phyloP scores from a whole-genome alignment of 495 filamentous ascomycete species.

The Daldinia childiae region DNA sequence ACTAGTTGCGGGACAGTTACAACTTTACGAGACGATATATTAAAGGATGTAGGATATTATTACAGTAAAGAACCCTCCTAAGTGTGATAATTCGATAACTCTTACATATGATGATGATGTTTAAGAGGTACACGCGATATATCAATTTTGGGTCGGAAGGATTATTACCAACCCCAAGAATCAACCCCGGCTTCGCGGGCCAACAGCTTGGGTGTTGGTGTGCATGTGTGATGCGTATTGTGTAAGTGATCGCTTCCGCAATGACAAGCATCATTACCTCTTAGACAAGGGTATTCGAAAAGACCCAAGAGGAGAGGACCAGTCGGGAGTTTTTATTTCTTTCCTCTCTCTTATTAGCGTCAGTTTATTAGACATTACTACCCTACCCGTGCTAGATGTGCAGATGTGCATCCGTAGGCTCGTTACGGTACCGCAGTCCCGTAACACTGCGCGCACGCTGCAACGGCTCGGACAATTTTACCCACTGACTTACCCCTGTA shows the following conservation, averaged over 20 bases:
- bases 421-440: conserved; percentile 37
- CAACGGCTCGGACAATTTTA: conserved; percentile 47
- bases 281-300: conserved; percentile 17
- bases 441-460: conserved; percentile 39
- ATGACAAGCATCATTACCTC: conserved; percentile 30
- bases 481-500: conserved; percentile 37
- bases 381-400: conserved; percentile 31
- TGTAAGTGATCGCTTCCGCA: conserved; percentile 36
- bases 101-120: neutral
- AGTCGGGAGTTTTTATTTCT: conserved; percentile 41
- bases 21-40: neutral
- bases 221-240: conserved; percentile 11
- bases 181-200: conserved; percentile 22
- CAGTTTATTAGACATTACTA: conserved; percentile 30
- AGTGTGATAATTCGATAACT: neutral
- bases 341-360: conserved; percentile 31
- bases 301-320: conserved; percentile 6
- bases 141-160: conserved; percentile 10
- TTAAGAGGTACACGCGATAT: conserved; percentile 6
- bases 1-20: neutral
- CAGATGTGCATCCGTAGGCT: conserved; percentile 31
- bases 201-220: conserved; percentile 18
- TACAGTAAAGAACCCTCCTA: neutral
- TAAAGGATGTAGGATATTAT: neutral
- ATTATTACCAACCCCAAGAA: conserved; percentile 31